A percentile compares a stretch with the other conserved stretches of the same genome.
phyloP scores from a whole-genome alignment of 208 protist genomes.

The Spironucleus salmonicida region DNA sequence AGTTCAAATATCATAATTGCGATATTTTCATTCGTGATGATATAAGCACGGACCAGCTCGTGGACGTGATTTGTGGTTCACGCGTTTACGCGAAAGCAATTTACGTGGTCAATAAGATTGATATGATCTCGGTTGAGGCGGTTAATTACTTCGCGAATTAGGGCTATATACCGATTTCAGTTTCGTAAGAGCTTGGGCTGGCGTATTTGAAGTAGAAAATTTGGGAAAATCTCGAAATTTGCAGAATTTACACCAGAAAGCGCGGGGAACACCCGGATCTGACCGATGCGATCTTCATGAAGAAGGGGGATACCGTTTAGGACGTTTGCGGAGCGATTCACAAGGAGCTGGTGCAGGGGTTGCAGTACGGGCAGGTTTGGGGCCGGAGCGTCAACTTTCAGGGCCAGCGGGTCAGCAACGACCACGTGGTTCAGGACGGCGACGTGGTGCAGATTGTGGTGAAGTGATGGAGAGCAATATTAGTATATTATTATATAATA shows the following conservation, averaged over 20 bases:
- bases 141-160: conserved; percentile 43
- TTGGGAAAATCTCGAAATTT: conserved; percentile 78
- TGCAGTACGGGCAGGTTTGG: conserved; percentile 94
- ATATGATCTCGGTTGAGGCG: conserved; percentile 80
- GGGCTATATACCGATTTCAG: conserved; percentile 30
- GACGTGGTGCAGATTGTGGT: conserved; percentile 96
- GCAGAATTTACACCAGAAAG: conserved; percentile 86
- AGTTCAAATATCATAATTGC: conserved; percentile 66
- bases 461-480: too few relatives aligned
- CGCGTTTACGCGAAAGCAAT: conserved; percentile 57
- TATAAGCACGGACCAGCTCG: conserved; percentile 83
- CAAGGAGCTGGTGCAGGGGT: conserved; percentile 74
- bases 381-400: conserved; percentile 87
- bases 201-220: conserved; percentile 49
- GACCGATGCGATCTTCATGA: conserved; percentile 61
- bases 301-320: conserved; percentile 62
- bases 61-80: conserved; percentile 89
- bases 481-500: too few relatives aligned
- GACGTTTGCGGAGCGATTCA: conserved; percentile 88
- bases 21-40: conserved; percentile 80
- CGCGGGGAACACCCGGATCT: conserved; percentile 48
- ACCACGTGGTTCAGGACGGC: conserved; percentile 86
- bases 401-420: conserved; percentile 81
- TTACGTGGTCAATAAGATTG: conserved; percentile 65
- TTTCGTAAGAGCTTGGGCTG: not conserved